Conservation (phyloP, 2,329 filamentous ascomycete genomes). For the Apiospora kogelbergensis region DNA sequence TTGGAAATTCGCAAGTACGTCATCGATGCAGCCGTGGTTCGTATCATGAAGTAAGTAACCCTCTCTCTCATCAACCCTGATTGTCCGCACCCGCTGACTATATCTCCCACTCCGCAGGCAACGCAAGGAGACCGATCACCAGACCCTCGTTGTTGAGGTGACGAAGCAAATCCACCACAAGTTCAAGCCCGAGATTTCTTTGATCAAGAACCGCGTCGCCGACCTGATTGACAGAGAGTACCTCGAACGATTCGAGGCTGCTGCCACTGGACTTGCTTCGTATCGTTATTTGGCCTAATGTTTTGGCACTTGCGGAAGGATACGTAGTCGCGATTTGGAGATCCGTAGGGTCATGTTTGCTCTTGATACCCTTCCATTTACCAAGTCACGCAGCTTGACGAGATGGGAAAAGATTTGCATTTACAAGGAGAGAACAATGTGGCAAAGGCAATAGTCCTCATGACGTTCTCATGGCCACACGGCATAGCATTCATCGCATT, state of each 20-base stretch:
- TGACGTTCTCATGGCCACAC: background rate
- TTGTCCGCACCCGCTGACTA: constrained; percentile 27
- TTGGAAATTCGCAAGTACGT: constrained; percentile 69
- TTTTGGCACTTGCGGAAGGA: background rate
- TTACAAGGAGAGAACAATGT: background rate
- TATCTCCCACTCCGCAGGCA: constrained; percentile 50
- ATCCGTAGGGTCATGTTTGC: background rate
- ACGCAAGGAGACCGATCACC: constrained; percentile 70
- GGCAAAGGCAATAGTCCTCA: background rate
- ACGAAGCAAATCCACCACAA: constrained; percentile 66
- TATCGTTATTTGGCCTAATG: constrained; percentile 71
- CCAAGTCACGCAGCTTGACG: background rate
- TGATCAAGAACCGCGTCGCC: constrained; percentile 82
- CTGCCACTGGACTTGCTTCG: constrained; percentile 63
- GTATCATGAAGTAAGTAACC: constrained; percentile 80
- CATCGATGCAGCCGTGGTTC: constrained; percentile 74
- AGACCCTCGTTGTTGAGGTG: constrained; percentile 70
- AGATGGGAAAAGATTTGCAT: background rate
- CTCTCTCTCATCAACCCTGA: background rate
- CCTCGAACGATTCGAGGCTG: constrained; percentile 69
- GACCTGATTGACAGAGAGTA: constrained; percentile 76
- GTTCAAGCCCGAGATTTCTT: constrained; percentile 73
- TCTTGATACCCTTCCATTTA: background rate
- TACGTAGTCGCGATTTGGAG: background rate
- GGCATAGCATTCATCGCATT: background rate